Conservation (phyloP, 1,284 basidiomycete species). For the Bondarzewia mesenterica region DNA sequence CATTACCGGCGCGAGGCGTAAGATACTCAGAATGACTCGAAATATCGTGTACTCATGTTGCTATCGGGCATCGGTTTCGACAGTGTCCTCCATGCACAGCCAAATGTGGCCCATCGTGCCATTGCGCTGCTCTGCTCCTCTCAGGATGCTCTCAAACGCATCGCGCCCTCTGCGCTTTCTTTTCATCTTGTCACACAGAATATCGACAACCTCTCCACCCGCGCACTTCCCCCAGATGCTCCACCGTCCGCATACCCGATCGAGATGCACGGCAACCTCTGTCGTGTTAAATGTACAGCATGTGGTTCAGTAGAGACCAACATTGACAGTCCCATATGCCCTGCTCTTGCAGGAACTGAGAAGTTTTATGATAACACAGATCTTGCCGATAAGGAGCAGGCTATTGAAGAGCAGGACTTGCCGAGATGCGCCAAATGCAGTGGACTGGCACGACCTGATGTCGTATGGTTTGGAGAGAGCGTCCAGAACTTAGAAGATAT, state of each 20-base stretch:
- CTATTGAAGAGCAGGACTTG: slow-evolving; percentile 35
- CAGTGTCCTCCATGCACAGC: slow-evolving; percentile 39
- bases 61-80: neutral
- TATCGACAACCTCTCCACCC: slow-evolving; percentile 50
- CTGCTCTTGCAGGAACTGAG: slow-evolving; percentile 46
- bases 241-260: slow-evolving; percentile 26
- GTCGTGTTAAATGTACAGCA: slow-evolving; percentile 46
- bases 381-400: slow-evolving; percentile 26
- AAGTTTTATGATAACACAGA: slow-evolving; percentile 32
- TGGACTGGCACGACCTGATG: slow-evolving; percentile 46
- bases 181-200: slow-evolving; percentile 58
- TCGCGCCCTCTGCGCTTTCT: slow-evolving; percentile 29
- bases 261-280: slow-evolving; percentile 61
- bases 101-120: slow-evolving; percentile 50
- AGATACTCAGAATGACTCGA: slow-evolving; percentile 4
- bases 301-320: slow-evolving; percentile 37
- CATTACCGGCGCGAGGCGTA: slow-evolving; percentile 49
- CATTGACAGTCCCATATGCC: slow-evolving; percentile 41
- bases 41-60: neutral
- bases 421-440: slow-evolving; percentile 46
- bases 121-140: slow-evolving; percentile 43
- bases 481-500: slow-evolving; percentile 37
- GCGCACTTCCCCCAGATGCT: slow-evolving; percentile 20
- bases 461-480: slow-evolving; percentile 60
- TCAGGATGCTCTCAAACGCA: slow-evolving; percentile 29